A percentile compares a stretch with the other conserved stretches of the same genome.
phyloP scores from a whole-genome alignment of 2,329 filamentous ascomycete genomes.

The Fonsecaea monophora region DNA sequence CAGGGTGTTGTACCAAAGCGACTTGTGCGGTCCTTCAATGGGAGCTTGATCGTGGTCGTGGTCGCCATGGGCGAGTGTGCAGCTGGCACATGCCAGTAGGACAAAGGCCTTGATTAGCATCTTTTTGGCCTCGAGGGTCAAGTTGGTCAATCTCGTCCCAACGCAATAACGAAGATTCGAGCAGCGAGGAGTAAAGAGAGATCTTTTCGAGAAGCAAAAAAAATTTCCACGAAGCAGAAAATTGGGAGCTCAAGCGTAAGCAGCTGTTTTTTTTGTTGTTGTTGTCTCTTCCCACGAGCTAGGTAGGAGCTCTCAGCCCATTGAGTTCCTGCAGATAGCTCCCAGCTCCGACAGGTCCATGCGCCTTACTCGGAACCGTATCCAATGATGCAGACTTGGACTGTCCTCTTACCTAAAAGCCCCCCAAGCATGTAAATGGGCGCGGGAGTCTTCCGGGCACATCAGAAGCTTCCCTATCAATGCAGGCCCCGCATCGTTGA shows the following conservation, averaged over 20 bases:
- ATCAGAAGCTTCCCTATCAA: conserved; percentile 14
- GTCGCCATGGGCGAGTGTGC: conserved; percentile 65
- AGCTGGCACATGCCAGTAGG: conserved; percentile 53
- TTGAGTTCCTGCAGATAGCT: conserved; percentile 29
- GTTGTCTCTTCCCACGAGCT: conserved; percentile 15
- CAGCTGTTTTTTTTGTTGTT: conserved; percentile 8
- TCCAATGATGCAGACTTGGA: conserved; percentile 11
- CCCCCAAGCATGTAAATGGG: too few species aligned
- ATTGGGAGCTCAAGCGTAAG: conserved; percentile 1
- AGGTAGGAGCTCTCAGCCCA: conserved; percentile 12
- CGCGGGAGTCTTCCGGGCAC: conserved; percentile 1
- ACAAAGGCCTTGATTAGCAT: conserved; percentile 38
- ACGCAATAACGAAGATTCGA: neutral
- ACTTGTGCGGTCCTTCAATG: conserved; percentile 72
- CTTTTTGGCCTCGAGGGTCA: conserved; percentile 12
- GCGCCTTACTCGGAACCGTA: neutral
- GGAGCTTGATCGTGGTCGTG: conserved; percentile 64
- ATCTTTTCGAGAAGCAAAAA: neutral
- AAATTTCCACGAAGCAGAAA: neutral
- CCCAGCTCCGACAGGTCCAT: neutral
- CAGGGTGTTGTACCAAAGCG: conserved; percentile 81
- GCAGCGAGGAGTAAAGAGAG: neutral
- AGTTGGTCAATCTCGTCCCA: neutral
- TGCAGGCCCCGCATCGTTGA: conserved; percentile 16
- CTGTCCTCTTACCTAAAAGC: conserved; percentile 31